Evolutionary conservation across 208 protist genomes (phyloP).

Genomic region (Trichomonas vaginalis): DNA sequence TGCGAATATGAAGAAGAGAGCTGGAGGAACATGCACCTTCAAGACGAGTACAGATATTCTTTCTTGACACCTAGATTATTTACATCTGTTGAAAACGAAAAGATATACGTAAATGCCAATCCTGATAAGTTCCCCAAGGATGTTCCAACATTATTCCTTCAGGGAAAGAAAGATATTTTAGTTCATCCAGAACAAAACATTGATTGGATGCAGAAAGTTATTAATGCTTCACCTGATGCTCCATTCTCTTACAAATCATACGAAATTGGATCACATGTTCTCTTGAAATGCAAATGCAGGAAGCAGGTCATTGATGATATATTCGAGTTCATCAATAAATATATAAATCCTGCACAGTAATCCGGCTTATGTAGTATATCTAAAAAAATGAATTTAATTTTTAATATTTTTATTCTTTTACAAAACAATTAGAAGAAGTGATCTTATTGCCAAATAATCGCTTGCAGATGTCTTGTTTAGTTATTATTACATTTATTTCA

Average conservation of each 20-base stretch:
- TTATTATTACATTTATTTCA: too few relatives aligned
- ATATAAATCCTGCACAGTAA: too few relatives aligned
- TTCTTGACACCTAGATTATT: not conserved
- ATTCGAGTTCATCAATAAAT: not conserved
- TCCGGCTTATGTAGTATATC: too few relatives aligned
- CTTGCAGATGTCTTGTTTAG: too few relatives aligned
- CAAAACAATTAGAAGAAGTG: too few relatives aligned
- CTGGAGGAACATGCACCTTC: not conserved
- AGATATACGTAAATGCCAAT: not conserved
- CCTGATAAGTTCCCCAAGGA: not conserved
- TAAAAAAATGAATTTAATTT: too few relatives aligned
- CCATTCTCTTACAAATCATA: not conserved
- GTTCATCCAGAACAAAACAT: not conserved
- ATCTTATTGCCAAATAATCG: too few relatives aligned
- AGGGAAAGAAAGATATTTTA: not conserved
- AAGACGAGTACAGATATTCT: too few relatives aligned
- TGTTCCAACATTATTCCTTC: not conserved
- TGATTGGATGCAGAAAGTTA: not conserved
- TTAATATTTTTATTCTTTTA: too few relatives aligned
- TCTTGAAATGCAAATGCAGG: not conserved
- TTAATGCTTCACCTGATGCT: not conserved
- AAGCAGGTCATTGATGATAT: not conserved
- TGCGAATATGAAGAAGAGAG: not conserved
- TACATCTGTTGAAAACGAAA: not conserved
- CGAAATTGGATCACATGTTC: not conserved